Evolutionary conservation across 345 rosid species (phyloP), one percentile per base, ranked within the genome.

Genomic region (Acer yangbiense): DNA sequence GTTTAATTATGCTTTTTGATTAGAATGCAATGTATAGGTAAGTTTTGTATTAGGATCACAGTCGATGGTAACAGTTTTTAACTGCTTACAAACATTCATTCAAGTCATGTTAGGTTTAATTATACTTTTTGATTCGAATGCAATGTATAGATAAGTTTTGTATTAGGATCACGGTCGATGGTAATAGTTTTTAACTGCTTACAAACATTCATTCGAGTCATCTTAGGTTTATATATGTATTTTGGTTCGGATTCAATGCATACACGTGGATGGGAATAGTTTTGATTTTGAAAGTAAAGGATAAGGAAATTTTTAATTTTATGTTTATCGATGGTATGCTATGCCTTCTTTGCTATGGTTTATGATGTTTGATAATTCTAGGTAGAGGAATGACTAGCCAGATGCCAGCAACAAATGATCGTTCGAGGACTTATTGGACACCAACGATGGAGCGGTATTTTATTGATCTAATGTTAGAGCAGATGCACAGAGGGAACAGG

Each of bases 401-500:
- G 73, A 20, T 69, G 23, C 74, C 82, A 77, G 62, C 86, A 50
- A 80, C 46, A 68, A 91, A 78, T 81, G 97, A 91, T 23, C 90
- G 97, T 50, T 88, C 92, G 0, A 89, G 96, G 84, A 92, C 91
- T 66, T 92, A 89, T 74, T 92, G 98, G 97, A 91, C 97, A 0
- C 96, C 90, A 0, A 74, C 88, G 8, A 94, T 91, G 98, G 97
- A 94, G 80, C 91, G 94, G 0, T 94, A 87, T 86, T 94, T 94
- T 75, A 84, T 94, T 62, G 94, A 94, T 78, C 97, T 94, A 57
- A 92, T 92, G 95, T 69, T 94, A 69, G 98, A 92, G 75, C 98
- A 94, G 10, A 77, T 89, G 84, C 90, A 90, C 69, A 90, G 89
- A 80, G 98, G 97, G 39, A 90, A 88, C 70, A 84, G 93, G 83